Evolutionary conservation across 257 asterid species (phyloP), one percentile per base, ranked within the genome.

Genomic region (Leonotis leonurus): DNA sequence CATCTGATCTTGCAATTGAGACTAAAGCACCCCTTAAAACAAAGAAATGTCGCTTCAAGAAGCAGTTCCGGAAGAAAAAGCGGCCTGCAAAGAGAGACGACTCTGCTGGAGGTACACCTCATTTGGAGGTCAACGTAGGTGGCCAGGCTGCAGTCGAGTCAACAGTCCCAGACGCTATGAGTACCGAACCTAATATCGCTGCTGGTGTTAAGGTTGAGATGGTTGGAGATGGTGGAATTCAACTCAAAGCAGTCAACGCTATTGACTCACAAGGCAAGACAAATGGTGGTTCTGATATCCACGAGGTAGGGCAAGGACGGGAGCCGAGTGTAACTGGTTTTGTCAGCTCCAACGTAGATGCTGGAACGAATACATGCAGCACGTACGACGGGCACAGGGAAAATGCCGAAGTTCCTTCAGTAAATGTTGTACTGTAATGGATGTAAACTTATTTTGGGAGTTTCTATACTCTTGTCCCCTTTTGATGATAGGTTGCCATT

Each of bases 11-110:
- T 45, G 83, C 78, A 17, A 69, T 77, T 57, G 94, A 83, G 65
- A 73, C 81, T 6, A 70, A 81, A 20, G 83, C 87, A 6, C 78
- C 80, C 36, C 73, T 82, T 39, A 93, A 89, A 69, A 74, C 89
- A 3, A 87, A 78, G 78, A 92, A 83, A 78, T 18, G 75, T 8
- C 81, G 80, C 25, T 60, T 75, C 74, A 88, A 81, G 74, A 84
- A 75, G 70, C 77, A 67, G 46, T 49, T 41, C 37, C 65, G 66
- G 75, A 82, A 75, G 77, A 85, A 55, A 73, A 75, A 50, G 17
- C 71, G 64, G 60, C 68, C 52, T 56, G 17, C 30, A 37, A 64
- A 57, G 66, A 69, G 43, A 60, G 40, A 30, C 4, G 56, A 65
- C 37, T 46, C 40, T 36, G 59, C 37, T 57, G 62, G 57, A 72